Conservation (phyloP, 2,329 filamentous ascomycete species). For the Penicillium aurantiogriseum region DNA sequence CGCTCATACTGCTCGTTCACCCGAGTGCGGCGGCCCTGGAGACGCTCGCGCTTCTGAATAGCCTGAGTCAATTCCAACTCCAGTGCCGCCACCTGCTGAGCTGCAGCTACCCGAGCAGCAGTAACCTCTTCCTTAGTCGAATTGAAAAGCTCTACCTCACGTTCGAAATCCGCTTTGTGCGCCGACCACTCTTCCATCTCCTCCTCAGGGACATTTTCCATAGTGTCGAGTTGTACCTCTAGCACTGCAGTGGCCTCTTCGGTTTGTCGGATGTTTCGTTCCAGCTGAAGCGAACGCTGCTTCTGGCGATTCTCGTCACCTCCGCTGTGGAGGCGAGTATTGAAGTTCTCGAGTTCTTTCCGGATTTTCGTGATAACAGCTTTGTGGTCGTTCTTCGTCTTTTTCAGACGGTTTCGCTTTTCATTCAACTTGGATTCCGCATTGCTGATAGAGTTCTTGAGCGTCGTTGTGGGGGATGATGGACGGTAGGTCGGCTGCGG, state of each 20-base stretch:
- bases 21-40: slow-evolving; percentile 56
- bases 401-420: slow-evolving; percentile 57
- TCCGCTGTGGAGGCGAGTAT: slow-evolving; percentile 57
- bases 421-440: slow-evolving; percentile 62
- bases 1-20: slow-evolving; percentile 62
- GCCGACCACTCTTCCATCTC: slow-evolving; percentile 53
- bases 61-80: slow-evolving; percentile 54
- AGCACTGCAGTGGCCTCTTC: slow-evolving; percentile 60
- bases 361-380: slow-evolving; percentile 56
- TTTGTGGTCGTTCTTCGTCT: slow-evolving; percentile 62
- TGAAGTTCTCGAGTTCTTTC: slow-evolving; percentile 61
- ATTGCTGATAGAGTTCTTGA: slow-evolving; percentile 63
- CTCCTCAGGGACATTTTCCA: slow-evolving; percentile 58
- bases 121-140: slow-evolving; percentile 52
- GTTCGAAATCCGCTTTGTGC: slow-evolving; percentile 56
- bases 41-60: slow-evolving; percentile 59
- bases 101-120: slow-evolving; percentile 50
- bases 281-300: slow-evolving; percentile 61
- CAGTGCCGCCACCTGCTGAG: slow-evolving; percentile 53
- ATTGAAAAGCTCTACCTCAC: slow-evolving; percentile 53
- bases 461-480: slow-evolving; percentile 62
- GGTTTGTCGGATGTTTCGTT: slow-evolving; percentile 62
- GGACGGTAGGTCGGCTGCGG: slow-evolving; percentile 60
- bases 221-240: slow-evolving; percentile 52
- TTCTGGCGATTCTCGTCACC: slow-evolving; percentile 62